phyloP scores from a whole-genome alignment of 768 basidiomycete species.

The Steccherinum ochraceum region DNA sequence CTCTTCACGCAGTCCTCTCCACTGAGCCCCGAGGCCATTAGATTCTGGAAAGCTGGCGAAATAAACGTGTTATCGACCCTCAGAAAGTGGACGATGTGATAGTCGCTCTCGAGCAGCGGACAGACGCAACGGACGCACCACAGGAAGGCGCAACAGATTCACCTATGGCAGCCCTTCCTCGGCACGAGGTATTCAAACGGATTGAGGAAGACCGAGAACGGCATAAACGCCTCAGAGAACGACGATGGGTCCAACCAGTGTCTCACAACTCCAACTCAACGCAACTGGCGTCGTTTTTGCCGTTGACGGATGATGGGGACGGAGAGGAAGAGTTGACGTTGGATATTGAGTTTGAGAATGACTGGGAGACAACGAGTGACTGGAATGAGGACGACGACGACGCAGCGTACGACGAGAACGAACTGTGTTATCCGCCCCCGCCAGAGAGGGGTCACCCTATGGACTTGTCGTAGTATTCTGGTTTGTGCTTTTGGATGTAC shows the following conservation, averaged over 20 bases:
- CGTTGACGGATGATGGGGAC: constrained; percentile 43
- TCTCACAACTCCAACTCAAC: constrained; percentile 41
- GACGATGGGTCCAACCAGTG: constrained; percentile 84
- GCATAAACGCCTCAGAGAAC: constrained; percentile 86
- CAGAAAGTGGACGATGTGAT: constrained; percentile 71
- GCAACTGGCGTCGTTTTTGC: constrained; percentile 54
- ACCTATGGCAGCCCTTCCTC: constrained; percentile 19
- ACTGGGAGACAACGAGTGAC: constrained; percentile 86
- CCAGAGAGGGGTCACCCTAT: constrained; percentile 36
- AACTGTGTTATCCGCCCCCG: constrained; percentile 54
- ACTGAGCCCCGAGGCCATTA: constrained; percentile 19
- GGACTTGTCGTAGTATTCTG: constrained; percentile 25
- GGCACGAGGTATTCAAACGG: constrained; percentile 71
- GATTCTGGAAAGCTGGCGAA: constrained; percentile 92
- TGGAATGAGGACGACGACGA: constrained; percentile 90
- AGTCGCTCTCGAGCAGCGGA: constrained; percentile 44
- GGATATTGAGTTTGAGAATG: constrained; percentile 85
- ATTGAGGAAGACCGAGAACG: constrained; percentile 92
- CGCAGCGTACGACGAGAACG: constrained; percentile 63
- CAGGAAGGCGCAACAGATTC: constrained; percentile 19
- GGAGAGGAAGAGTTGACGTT: constrained; percentile 56
- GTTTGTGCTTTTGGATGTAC: background rate
- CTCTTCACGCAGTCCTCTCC: too few species aligned
- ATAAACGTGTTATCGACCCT: constrained; percentile 77
- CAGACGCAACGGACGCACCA: constrained; percentile 18